Base-by-base conservation (phyloP, 306 rosid genomes). In the Acacia acuminata region DNA sequence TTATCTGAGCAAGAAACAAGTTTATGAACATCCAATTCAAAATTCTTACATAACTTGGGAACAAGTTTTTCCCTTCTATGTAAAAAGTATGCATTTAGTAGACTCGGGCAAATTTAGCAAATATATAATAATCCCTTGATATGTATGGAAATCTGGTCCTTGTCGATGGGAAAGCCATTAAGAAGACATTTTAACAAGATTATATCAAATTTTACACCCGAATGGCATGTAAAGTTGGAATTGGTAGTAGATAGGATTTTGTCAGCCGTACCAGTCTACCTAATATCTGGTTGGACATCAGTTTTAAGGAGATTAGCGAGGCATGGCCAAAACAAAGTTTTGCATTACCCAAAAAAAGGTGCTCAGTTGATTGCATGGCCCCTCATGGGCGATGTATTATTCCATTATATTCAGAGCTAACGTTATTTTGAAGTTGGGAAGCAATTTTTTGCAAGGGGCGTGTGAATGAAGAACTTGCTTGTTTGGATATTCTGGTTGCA, bases 331-430 rank as follows among this genome's bases (percentile, higher is more conserved):
- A 55, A 30, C 42, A 38, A 48, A 12, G 17, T 34, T 36, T 6
- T 12, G 6, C 30, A 7, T 36, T 8, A 63, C 19, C 5, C 0
- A 17, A 14, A 10, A 7, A 7, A 13, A 36, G 58, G 3, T n/a
- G 10, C 48, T 13, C n/a, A 22, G 25, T 15, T 56, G n/a, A 19
- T 12, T n/a, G 6, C 61, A n/a, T 24, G 71, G 56, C 16, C 47
- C 69, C 8, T 67, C 6, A 14, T 16, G 44, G 5, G 25, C 13
- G 44, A 53, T 38, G 17, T 30, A 48, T 38, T 67, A 14, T 51
- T 53, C 48, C 40, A 16, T 60, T 60, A 73, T 72, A 63, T 65
- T 75, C 17, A 19, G 32, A 66, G 56, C 79, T 81, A 81, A 73
- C 79, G 15, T 72, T 13, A 34, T 47, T 36, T 50, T 36, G 69